Conservation (phyloP, 2,329 filamentous ascomycete species). For the Ophiostoma montium region DNA sequence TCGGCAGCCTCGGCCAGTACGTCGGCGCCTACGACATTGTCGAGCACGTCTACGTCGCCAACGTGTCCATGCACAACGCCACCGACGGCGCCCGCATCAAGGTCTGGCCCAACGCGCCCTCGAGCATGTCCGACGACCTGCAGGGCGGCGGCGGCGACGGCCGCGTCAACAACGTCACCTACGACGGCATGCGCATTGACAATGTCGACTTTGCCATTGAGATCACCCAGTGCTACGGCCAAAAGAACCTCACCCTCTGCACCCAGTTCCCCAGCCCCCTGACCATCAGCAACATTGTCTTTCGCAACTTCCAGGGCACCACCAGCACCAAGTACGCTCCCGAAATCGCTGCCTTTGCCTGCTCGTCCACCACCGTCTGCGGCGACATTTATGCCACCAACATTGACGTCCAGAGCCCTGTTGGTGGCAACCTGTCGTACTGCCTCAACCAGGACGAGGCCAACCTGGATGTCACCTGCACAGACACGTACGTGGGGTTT, state of each 20-base stretch:
- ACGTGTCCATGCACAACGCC: slow-evolving; percentile 20
- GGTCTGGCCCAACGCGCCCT: slow-evolving; percentile 28
- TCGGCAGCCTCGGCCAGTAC: slow-evolving; percentile 48
- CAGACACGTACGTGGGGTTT: slow-evolving; percentile 6
- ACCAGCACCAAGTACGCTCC: slow-evolving; percentile 20
- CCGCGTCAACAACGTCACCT: slow-evolving; percentile 47
- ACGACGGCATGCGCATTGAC: slow-evolving; percentile 37
- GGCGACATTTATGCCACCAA: slow-evolving; percentile 13
- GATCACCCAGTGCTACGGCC: slow-evolving; percentile 29
- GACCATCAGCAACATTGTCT: slow-evolving; percentile 37
- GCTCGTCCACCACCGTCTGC: slow-evolving; percentile 15
- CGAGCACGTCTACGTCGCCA: slow-evolving; percentile 39
- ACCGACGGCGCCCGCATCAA: slow-evolving; percentile 48
- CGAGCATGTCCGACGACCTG: slow-evolving; percentile 29
- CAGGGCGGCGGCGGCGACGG: slow-evolving; percentile 46
- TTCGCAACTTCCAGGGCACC: slow-evolving; percentile 38
- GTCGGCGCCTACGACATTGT: slow-evolving; percentile 41
- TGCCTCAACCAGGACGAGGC: slow-evolving; percentile 16
- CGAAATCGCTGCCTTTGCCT: slow-evolving; percentile 16
- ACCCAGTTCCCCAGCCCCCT: slow-evolving; percentile 38
- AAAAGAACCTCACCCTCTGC: slow-evolving; percentile 48
- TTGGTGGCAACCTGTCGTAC: slow-evolving; percentile 14
- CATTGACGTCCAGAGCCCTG: slow-evolving; percentile 16
- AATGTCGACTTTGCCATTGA: slow-evolving; percentile 52
- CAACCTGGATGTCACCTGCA: slow-evolving; percentile 15